A percentile compares a stretch with the other conserved stretches of the same genome.
These are phyloP conservation scores for Agaricus blazei DNA, from an alignment of 768 basidiomycete genomes.

Conservation along the genomic window DNA sequence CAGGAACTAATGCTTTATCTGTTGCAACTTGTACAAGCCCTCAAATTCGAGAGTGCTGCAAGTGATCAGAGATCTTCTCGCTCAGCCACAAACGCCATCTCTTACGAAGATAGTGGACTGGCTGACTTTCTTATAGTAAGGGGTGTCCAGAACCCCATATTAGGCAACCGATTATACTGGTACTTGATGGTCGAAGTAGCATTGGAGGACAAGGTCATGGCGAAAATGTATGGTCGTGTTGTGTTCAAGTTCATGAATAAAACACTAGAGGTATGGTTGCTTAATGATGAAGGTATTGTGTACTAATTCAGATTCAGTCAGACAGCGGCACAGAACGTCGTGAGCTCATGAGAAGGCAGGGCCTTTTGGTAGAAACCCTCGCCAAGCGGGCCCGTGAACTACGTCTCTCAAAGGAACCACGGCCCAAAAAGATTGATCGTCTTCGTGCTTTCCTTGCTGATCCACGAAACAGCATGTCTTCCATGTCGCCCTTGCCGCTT, in stretches of 20 bases:
- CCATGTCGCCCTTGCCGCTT: constrained; percentile 77
- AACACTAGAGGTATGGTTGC: constrained; percentile 66
- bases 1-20: constrained; percentile 92
- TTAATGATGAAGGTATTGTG: neutral
- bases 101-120: constrained; percentile 88
- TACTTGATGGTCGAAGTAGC: constrained; percentile 97
- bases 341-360: constrained; percentile 88
- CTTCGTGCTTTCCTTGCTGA: constrained; percentile 82
- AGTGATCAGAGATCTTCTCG: constrained; percentile 75
- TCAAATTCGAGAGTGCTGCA: constrained; percentile 89
- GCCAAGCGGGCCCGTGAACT: constrained; percentile 85
- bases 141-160: constrained; percentile 73
- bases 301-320: constrained; percentile 29
- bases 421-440: constrained; percentile 97
- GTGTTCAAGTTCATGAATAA: constrained; percentile 88
- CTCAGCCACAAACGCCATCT: constrained; percentile 66
- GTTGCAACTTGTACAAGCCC: constrained; percentile 93
- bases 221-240: constrained; percentile 91
- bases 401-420: constrained; percentile 84
- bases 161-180: constrained; percentile 95
- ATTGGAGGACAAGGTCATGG: constrained; percentile 76
- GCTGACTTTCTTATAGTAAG: constrained; percentile 88
- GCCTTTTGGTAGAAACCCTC: constrained; percentile 80
- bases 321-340: constrained; percentile 79
- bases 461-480: constrained; percentile 76